Evolutionary conservation across 768 basidiomycete species (phyloP), one percentile per base, ranked within the genome.

Genomic region (Leccinum sublutescens): DNA sequence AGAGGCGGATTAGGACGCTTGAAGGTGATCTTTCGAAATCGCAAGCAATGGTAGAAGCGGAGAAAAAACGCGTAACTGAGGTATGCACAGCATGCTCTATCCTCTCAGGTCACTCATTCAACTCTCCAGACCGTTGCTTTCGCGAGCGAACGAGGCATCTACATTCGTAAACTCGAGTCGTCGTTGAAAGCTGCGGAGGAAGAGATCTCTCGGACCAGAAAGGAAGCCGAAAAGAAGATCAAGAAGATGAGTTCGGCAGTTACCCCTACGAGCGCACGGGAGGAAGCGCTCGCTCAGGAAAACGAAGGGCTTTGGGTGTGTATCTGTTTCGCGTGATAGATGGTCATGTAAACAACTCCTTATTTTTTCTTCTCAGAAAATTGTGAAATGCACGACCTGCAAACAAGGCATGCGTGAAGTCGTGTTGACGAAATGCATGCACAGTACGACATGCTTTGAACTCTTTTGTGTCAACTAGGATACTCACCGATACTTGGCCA

Each of bases 361-460:
- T 23, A 8, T 14, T 17, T 8, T 31, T 5, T 19, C 2, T 4
- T 25, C 3, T 5, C 27, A 95, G 95, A 82, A 81, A 71, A 78
- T 97, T 43, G 81, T 98, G 33, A 87, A 91, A 69, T 98, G 96
- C 71, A 91, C 91, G 12, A 94, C 90, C 5, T 98, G 96, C 76
- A 84, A 84, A 55, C 79, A 81, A 57, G 80, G 84, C 59, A 86
- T 94, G 76, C 87, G 93, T 19, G 84, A 85, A 51, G 88, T 88
- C 4, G 84, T 93, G 40, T 82, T 96, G 61, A 88, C 85, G 34
- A 94, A 93, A 71, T 96, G 94, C 78, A 87, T 90, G 84, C 95
- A 96, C 71, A 91, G 93, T 95, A 70, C 63, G 92, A 84, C 21
- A 10, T 8, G 45, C 15, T 29, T 33, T 50, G 3, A 23, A 52